Conservation (phyloP, 2,329 filamentous ascomycete genomes). For the Chaetomium strumarium region DNA sequence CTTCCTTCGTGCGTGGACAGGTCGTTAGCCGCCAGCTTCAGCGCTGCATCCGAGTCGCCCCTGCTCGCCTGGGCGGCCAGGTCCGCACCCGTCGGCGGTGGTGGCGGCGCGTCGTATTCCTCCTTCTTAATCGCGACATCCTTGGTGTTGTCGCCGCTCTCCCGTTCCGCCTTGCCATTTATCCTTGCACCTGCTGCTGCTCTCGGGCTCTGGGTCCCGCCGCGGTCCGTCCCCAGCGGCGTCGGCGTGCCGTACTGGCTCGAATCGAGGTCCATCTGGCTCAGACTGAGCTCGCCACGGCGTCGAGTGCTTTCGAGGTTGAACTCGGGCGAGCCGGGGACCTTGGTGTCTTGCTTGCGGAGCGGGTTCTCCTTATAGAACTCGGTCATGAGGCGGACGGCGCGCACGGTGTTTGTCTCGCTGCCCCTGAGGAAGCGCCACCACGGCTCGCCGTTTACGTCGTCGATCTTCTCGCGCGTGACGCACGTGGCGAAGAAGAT, state of each 20-base stretch:
- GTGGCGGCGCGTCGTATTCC: not conserved
- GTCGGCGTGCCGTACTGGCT: slow-evolving; percentile 47
- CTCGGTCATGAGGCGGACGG: slow-evolving; percentile 69
- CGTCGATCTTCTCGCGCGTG: slow-evolving; percentile 67
- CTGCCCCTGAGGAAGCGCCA: slow-evolving; percentile 74
- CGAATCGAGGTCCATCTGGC: slow-evolving; percentile 40
- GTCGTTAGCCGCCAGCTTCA: slow-evolving; percentile 31
- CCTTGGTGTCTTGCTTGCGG: slow-evolving; percentile 49
- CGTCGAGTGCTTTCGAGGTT: slow-evolving; percentile 51
- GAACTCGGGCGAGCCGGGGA: slow-evolving; percentile 48
- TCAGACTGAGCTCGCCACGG: slow-evolving; percentile 37
- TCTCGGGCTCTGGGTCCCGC: slow-evolving; percentile 43
- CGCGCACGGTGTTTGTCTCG: slow-evolving; percentile 62
- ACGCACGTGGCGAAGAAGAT: slow-evolving; percentile 82
- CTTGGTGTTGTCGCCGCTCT: not conserved
- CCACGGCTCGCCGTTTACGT: slow-evolving; percentile 73
- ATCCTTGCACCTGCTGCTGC: not conserved
- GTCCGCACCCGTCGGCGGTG: not conserved
- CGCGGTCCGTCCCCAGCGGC: slow-evolving; percentile 42
- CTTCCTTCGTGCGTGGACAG: slow-evolving; percentile 23
- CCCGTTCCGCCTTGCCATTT: slow-evolving; percentile 8
- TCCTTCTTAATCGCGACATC: slow-evolving; percentile 15
- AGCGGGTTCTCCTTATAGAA: slow-evolving; percentile 62
- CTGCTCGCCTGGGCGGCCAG: slow-evolving; percentile 14
- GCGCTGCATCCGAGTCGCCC: slow-evolving; percentile 30